Conservation (phyloP, 208 protist genomes). For the Acanthamoeba triangularis region DNA sequence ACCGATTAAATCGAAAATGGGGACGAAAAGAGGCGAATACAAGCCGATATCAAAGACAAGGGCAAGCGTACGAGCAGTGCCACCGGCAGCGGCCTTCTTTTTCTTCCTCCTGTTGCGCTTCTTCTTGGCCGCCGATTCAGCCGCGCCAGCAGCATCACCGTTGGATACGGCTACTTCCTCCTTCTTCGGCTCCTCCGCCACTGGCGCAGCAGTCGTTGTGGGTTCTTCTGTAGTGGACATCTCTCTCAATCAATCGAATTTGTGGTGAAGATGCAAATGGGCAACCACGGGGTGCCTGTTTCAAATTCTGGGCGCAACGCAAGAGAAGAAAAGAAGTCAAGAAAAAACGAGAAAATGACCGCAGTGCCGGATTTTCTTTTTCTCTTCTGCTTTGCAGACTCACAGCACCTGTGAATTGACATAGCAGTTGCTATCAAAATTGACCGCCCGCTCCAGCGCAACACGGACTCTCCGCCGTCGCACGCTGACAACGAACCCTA, state of each 20-base stretch:
- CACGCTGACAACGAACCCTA: no score
- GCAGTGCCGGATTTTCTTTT: no score
- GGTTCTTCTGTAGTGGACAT: not conserved
- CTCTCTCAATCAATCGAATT: not conserved
- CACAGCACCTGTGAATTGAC: no score
- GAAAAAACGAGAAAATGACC: no score
- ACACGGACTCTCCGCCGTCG: no score
- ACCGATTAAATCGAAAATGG: not conserved
- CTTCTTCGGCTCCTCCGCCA: not conserved
- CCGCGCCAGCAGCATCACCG: not conserved
- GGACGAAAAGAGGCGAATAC: not conserved
- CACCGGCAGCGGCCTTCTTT: slow-evolving; percentile 58
- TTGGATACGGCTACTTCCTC: not conserved
- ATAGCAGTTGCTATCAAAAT: no score
- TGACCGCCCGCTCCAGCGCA: no score
- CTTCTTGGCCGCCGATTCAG: slow-evolving; percentile 46
- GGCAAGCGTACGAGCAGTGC: slow-evolving; percentile 17
- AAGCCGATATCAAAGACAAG: no score
- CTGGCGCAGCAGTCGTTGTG: not conserved
- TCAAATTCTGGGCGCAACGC: no score
- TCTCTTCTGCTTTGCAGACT: no score
- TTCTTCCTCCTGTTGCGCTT: slow-evolving; percentile 75
- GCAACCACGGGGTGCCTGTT: no score
- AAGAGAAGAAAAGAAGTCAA: no score
- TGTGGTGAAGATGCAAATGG: not conserved